Percentiles rank a stretch among this genome's conserved stretches.
These are phyloP conservation scores for Trichothecium roseum DNA, from an alignment of 2,329 filamentous ascomycete species.

Conservation along the genomic window DNA sequence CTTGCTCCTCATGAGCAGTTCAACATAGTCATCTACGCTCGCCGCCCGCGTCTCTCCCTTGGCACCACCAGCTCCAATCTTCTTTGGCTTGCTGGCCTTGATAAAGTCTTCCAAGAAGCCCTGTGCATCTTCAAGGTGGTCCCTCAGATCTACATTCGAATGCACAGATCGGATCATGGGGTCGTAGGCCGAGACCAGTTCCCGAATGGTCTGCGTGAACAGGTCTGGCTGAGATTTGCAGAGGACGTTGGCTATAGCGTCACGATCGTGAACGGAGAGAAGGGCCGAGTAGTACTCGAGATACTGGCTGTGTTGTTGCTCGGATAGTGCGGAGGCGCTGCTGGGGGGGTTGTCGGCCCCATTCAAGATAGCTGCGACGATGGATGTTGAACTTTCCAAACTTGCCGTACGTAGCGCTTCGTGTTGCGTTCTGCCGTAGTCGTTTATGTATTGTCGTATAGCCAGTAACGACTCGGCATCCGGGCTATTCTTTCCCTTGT, in stretches of 20 bases:
- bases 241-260: conserved; percentile 54
- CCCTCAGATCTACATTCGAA: conserved; percentile 58
- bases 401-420: conserved; percentile 49
- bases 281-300: conserved; percentile 61
- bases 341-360: conserved; percentile 32
- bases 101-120: conserved; percentile 63
- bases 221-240: conserved; percentile 62
- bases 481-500: conserved; percentile 37
- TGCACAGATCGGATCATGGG: conserved; percentile 65
- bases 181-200: conserved; percentile 58
- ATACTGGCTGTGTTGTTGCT: conserved; percentile 52
- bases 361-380: conserved; percentile 56
- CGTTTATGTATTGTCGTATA: conserved; percentile 47
- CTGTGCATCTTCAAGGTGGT: conserved; percentile 57
- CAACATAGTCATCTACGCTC: conserved; percentile 62
- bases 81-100: conserved; percentile 39
- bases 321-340: conserved; percentile 33
- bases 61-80: conserved; percentile 11
- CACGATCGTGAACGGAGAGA: conserved; percentile 64
- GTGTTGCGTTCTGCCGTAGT: conserved; percentile 42
- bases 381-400: conserved; percentile 40
- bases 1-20: conserved; percentile 54
- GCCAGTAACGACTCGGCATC: conserved; percentile 50
- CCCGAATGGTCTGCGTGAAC: conserved; percentile 57
- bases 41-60: conserved; percentile 29